Conservation (phyloP, 805 yeast species). For the Suhomyces emberorum region DNA sequence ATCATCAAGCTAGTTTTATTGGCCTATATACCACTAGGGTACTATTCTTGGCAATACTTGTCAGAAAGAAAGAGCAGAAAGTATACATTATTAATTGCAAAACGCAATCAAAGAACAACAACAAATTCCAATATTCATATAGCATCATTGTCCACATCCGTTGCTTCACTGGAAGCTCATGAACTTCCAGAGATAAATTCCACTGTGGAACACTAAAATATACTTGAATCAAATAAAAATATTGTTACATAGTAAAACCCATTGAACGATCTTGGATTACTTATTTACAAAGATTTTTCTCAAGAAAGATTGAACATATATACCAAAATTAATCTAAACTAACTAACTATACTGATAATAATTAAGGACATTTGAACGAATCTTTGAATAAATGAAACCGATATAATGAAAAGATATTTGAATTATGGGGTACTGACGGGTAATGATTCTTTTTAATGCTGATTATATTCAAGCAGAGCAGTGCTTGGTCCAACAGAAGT, state of each 20-base stretch:
- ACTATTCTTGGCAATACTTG: slow-evolving; percentile 33
- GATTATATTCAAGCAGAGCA: no score
- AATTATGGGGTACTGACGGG: neutral
- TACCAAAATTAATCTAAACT: neutral
- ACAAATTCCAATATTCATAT: no score
- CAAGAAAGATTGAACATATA: neutral
- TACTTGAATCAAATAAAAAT: no score
- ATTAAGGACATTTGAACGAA: no score
- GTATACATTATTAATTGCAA: slow-evolving; percentile 12
- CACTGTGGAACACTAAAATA: no score
- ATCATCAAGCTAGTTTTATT: slow-evolving; percentile 24
- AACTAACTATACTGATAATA: slow-evolving; percentile 5
- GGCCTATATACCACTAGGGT: slow-evolving; percentile 35
- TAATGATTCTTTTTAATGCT: no score
- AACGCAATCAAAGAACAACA: slow-evolving; percentile 7
- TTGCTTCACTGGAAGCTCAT: neutral
- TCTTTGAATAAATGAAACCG: neutral
- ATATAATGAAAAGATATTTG: neutral
- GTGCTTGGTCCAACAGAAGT: slow-evolving; percentile 14
- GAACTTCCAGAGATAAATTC: neutral
- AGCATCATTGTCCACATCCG: slow-evolving; percentile 1
- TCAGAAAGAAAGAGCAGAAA: slow-evolving; percentile 15
- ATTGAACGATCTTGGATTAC: no score
- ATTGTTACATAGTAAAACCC: no score
- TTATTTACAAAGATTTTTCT: no score